These are phyloP conservation scores for Effrenium voratum DNA, from an alignment of 73 alveolate species.

Conservation along the genomic window DNA sequence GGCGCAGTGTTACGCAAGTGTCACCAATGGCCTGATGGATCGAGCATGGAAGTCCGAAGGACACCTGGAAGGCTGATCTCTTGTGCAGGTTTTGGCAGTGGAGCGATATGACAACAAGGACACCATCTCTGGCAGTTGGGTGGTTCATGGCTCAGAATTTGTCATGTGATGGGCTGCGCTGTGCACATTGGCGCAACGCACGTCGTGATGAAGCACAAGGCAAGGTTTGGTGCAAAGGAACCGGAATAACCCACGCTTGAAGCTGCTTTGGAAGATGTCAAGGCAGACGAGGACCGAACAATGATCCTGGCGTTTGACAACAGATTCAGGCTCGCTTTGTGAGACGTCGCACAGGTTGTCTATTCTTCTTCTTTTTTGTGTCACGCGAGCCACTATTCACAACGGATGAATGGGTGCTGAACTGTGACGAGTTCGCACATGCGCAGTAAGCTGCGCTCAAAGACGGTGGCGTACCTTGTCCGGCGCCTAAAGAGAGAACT, in stretches of 20 bases:
- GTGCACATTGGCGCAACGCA: too few species aligned
- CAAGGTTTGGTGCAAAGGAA: too few species aligned
- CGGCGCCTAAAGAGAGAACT: not conserved
- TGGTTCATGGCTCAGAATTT: not conserved
- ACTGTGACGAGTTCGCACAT: not conserved
- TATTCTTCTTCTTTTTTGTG: not conserved
- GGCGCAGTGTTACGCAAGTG: not conserved
- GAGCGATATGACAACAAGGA: slow-evolving; percentile 88
- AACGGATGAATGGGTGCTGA: not conserved
- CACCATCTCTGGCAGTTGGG: slow-evolving; percentile 91
- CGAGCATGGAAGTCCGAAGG: not conserved
- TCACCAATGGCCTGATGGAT: not conserved
- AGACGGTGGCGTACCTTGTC: slow-evolving; percentile 84
- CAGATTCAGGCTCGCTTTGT: slow-evolving; percentile 33
- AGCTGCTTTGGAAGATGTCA: not conserved
- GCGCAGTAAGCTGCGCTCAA: slow-evolving; percentile 67
- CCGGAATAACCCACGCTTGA: too few species aligned
- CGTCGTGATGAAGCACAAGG: too few species aligned
- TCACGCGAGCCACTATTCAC: not conserved
- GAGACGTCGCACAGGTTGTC: not conserved
- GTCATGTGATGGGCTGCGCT: not conserved
- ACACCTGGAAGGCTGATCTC: not conserved
- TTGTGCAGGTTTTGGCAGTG: slow-evolving; percentile 48
- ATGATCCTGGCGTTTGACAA: slow-evolving; percentile 90
- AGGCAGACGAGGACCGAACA: slow-evolving; percentile 83